phyloP scores from a whole-genome alignment of 2,329 filamentous ascomycete genomes.

The Penicillium capsulatum region DNA sequence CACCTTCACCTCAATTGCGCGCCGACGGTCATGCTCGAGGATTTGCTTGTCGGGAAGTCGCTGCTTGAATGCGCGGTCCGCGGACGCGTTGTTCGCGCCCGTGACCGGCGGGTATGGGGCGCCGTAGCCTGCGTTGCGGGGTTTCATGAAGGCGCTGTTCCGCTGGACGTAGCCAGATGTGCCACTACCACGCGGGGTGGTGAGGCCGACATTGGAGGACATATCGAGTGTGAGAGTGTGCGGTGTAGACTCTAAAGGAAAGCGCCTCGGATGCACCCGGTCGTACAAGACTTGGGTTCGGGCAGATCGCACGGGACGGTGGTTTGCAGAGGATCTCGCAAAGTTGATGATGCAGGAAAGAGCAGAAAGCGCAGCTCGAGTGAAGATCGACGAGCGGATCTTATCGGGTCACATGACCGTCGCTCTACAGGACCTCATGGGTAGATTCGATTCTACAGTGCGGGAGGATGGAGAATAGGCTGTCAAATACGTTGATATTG shows the following conservation, averaged over 20 bases:
- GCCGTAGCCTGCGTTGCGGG: conserved; percentile 64
- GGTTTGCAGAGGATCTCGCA: too few species aligned
- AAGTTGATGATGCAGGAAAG: too few species aligned
- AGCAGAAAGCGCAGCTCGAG: neutral
- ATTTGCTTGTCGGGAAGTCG: conserved; percentile 88
- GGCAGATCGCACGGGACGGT: too few species aligned
- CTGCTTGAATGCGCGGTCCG: conserved; percentile 60
- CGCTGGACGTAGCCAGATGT: conserved; percentile 97
- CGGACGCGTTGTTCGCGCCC: conserved; percentile 43
- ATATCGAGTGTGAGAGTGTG: conserved; percentile 47
- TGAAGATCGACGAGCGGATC: too few species aligned
- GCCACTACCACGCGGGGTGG: conserved; percentile 87
- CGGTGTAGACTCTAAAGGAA: too few species aligned
- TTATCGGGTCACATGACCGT: neutral
- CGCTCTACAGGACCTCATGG: neutral
- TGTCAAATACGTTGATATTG: conserved; percentile 7
- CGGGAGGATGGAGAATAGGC: too few species aligned
- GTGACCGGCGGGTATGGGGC: conserved; percentile 63
- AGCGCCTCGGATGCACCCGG: neutral
- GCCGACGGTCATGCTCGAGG: conserved; percentile 86
- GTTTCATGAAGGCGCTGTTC: conserved; percentile 82
- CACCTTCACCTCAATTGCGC: conserved; percentile 88
- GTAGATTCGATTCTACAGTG: neutral
- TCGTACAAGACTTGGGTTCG: too few species aligned
- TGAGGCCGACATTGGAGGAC: conserved; percentile 96